phyloP scores from a whole-genome alignment of 2,329 filamentous ascomycete species.

The Aspergillus pseudoviridinutans region DNA sequence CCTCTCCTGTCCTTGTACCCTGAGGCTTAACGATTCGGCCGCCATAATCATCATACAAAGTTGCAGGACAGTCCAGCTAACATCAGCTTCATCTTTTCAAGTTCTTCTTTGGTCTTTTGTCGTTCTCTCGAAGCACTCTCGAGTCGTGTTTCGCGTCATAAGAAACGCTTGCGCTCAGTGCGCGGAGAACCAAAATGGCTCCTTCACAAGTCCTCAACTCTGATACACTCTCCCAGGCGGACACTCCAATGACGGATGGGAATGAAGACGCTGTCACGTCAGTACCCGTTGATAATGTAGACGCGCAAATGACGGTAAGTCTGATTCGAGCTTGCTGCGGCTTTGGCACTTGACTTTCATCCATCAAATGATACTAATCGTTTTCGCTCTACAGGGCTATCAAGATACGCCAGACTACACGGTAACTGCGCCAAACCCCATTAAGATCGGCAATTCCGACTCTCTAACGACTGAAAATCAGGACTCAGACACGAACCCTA shows the following conservation, averaged over 20 bases:
- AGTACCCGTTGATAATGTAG: slow-evolving; percentile 33
- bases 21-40: background rate
- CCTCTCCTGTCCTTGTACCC: background rate
- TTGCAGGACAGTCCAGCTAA: background rate
- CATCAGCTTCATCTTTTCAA: background rate
- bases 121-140: background rate
- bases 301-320: slow-evolving; percentile 41
- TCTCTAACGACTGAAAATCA: slow-evolving; percentile 20
- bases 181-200: slow-evolving; percentile 36
- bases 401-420: slow-evolving; percentile 63
- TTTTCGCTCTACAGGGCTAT: slow-evolving; percentile 36
- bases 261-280: slow-evolving; percentile 32
- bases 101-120: background rate
- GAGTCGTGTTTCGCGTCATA: background rate
- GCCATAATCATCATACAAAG: background rate
- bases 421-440: slow-evolving; percentile 30
- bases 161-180: slow-evolving; percentile 20
- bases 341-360: background rate
- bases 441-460: background rate
- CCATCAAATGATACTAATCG: slow-evolving; percentile 9
- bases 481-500: slow-evolving; percentile 64
- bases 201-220: slow-evolving; percentile 35
- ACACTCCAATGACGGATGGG: slow-evolving; percentile 46
- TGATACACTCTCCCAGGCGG: slow-evolving; percentile 41
- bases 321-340: background rate